phyloP scores from a whole-genome alignment of 257 asterid species.

The Ajuga chamaepitys region DNA sequence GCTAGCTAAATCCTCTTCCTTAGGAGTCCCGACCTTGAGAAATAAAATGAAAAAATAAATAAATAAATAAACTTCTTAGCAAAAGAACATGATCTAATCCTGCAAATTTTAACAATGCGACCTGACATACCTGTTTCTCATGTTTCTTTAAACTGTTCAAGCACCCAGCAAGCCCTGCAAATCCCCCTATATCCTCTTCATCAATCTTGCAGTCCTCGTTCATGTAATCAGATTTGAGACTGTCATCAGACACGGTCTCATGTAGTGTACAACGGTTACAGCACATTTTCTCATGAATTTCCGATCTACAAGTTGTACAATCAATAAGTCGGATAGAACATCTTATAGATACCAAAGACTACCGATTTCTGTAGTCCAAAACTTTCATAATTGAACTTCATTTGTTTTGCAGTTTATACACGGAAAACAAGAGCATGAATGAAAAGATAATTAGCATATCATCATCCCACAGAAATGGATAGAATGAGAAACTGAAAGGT shows the following conservation, averaged over 20 bases:
- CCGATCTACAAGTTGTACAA: conserved; percentile 51
- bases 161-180: conserved; percentile 77
- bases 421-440: not conserved
- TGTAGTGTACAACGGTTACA: conserved; percentile 61
- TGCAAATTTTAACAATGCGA: conserved; percentile 8
- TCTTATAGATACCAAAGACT: not conserved
- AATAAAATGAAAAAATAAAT: not conserved
- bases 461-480: not conserved
- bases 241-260: conserved; percentile 27
- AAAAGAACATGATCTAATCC: conserved; percentile 5
- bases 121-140: conserved; percentile 67
- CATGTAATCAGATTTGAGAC: conserved; percentile 22
- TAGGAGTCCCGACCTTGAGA: conserved; percentile 81
- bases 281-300: conserved; percentile 83
- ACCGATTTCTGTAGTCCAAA: conserved; percentile 1
- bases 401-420: conserved; percentile 1
- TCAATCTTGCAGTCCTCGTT: conserved; percentile 28
- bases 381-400: not conserved
- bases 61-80: conserved; percentile 6
- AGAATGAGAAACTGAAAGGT: conserved; percentile 5
- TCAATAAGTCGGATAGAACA: conserved; percentile 11
- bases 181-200: conserved; percentile 90
- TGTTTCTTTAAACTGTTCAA: conserved; percentile 50
- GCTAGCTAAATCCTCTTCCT: conserved; percentile 83
- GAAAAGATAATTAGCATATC: not conserved